Conservation (phyloP, 345 rosid species). For the Populus euphratica region DNA sequence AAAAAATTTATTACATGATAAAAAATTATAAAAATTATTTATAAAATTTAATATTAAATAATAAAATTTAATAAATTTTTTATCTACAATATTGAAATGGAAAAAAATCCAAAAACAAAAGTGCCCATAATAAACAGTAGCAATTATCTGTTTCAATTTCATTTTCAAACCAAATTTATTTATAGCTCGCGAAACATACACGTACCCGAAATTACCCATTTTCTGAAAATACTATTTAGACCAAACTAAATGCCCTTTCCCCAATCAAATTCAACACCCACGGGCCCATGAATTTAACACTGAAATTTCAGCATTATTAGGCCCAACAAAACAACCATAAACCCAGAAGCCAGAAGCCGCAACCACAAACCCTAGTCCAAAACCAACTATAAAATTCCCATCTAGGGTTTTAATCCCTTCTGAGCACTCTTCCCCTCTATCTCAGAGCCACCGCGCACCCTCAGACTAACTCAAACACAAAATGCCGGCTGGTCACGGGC, state of each 20-base stretch:
- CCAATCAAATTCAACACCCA: not conserved
- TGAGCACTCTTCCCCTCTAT: not conserved
- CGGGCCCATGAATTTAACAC: not conserved
- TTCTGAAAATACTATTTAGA: not conserved
- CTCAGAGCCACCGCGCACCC: not conserved
- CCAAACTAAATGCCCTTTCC: not conserved
- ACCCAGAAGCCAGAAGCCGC: not conserved
- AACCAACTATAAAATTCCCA: not conserved
- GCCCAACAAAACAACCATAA: not conserved
- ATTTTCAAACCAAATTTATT: too few species aligned
- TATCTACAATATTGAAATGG: too few species aligned
- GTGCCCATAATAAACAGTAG: too few species aligned
- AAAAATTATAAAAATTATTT: too few species aligned
- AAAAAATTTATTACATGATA: too few species aligned
- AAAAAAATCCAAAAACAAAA: too few species aligned
- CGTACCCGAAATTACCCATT: too few species aligned
- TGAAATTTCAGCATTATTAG: not conserved
- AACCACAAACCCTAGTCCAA: not conserved
- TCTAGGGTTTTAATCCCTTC: not conserved
- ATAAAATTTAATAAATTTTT: too few species aligned
- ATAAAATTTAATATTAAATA: too few species aligned
- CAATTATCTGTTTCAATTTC: too few species aligned
- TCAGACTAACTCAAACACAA: not conserved
- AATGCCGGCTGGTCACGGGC: conserved; percentile 79
- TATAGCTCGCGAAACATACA: too few species aligned